These are phyloP conservation scores for Westerdykella aurantiaca DNA, from an alignment of 2,329 filamentous ascomycete genomes.

Conservation along the genomic window DNA sequence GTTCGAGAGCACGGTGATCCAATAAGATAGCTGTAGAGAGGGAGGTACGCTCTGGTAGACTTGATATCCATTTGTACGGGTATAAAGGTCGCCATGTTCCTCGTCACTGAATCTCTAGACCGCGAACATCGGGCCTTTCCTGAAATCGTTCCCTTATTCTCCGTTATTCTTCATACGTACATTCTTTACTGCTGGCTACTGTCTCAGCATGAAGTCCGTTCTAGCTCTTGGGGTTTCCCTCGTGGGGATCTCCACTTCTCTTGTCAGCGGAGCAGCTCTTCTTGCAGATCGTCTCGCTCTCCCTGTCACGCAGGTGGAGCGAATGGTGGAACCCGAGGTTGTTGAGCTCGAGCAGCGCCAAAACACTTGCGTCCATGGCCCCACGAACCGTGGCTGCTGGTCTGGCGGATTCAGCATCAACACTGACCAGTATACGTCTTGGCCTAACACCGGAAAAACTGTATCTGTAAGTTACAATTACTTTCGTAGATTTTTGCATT, in stretches of 20 bases:
- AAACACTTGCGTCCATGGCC: slow-evolving; percentile 29
- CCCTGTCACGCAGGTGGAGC: background rate
- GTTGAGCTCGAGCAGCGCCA: slow-evolving; percentile 17
- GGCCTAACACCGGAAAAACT: slow-evolving; percentile 33
- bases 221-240: slow-evolving; percentile 15
- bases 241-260: slow-evolving; percentile 12
- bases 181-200: background rate
- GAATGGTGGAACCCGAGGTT: slow-evolving; percentile 1
- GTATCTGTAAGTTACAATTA: slow-evolving; percentile 15
- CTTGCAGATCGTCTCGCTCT: slow-evolving; percentile 10
- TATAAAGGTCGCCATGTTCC: slow-evolving; percentile 7
- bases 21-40: too few species aligned
- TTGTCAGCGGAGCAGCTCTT: slow-evolving; percentile 15
- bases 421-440: slow-evolving; percentile 39
- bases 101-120: slow-evolving; percentile 2
- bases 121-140: slow-evolving; percentile 2
- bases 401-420: slow-evolving; percentile 34
- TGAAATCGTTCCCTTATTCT: slow-evolving; percentile 1
- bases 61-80: background rate
- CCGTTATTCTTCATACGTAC: background rate
- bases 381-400: slow-evolving; percentile 38
- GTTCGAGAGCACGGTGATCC: too few species aligned
- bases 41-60: background rate
- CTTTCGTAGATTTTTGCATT: background rate
- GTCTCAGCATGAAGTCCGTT: slow-evolving; percentile 19